A percentile compares a stretch with the other conserved stretches of the same genome.
Conservation (phyloP, 495 filamentous ascomycete species). For the Penicillium pulvis region DNA sequence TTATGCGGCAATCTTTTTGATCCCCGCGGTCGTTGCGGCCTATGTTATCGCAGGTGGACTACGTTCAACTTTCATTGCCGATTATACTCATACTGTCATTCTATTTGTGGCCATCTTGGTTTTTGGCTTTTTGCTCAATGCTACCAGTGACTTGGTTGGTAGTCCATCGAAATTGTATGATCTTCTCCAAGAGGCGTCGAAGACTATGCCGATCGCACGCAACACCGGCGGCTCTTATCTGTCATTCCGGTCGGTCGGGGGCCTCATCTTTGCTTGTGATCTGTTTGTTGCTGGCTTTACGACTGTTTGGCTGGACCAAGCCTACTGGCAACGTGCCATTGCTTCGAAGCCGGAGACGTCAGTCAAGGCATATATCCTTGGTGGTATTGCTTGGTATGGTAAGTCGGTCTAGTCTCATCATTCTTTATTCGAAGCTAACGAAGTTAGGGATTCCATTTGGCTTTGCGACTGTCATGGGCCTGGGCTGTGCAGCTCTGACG, state of each 20-base stretch:
- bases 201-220: conserved; percentile 45
- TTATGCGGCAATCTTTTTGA: conserved; percentile 46
- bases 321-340: conserved; percentile 41
- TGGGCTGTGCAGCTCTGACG: conserved; percentile 52
- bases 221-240: conserved; percentile 55
- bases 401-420: background rate
- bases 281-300: conserved; percentile 23
- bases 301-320: conserved; percentile 49
- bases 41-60: conserved; percentile 50
- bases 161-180: conserved; percentile 49
- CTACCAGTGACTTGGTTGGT: conserved; percentile 47
- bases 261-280: conserved; percentile 42
- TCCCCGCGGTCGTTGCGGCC: conserved; percentile 41
- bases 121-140: conserved; percentile 51
- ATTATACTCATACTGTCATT: conserved; percentile 50
- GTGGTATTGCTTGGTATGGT: conserved; percentile 47
- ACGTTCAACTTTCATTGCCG: conserved; percentile 43
- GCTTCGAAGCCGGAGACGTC: conserved; percentile 46
- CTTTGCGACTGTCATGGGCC: conserved; percentile 50
- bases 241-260: conserved; percentile 52
- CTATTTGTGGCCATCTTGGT: conserved; percentile 43
- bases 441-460: conserved; percentile 46
- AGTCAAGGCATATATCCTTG: conserved; percentile 52
- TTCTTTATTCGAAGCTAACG: background rate
- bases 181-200: conserved; percentile 46